A percentile compares a stretch with the other conserved stretches of the same genome.
Conservation (phyloP, 768 basidiomycete species). For the Podaxis sp. region DNA sequence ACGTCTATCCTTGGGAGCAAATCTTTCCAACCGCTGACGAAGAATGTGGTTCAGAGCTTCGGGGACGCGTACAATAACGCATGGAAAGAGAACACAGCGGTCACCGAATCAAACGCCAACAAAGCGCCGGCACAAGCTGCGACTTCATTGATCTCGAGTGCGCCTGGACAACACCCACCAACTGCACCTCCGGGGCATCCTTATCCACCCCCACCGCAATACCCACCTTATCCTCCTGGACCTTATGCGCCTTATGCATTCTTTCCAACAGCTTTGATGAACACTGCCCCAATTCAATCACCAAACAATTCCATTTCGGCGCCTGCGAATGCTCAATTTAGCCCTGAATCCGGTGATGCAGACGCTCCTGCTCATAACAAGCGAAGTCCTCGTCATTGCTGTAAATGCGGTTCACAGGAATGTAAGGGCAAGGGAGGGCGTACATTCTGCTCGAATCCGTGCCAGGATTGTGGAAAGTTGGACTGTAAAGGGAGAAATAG, state of each 20-base stretch:
- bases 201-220: conserved; percentile 17
- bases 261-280: background rate
- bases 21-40: background rate
- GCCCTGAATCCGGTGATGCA: conserved; percentile 7
- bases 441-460: conserved; percentile 68
- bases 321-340: conserved; percentile 9
- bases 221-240: conserved; percentile 23
- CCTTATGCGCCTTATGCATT: conserved; percentile 26
- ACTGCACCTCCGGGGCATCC: conserved; percentile 17
- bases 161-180: conserved; percentile 10
- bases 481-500: conserved; percentile 79
- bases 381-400: conserved; percentile 72
- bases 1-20: conserved; percentile 1
- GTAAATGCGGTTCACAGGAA: conserved; percentile 78
- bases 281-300: background rate
- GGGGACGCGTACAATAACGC: conserved; percentile 57
- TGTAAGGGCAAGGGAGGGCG: conserved; percentile 85
- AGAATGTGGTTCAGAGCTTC: conserved; percentile 34
- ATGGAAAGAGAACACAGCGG: conserved; percentile 60
- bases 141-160: conserved; percentile 1
- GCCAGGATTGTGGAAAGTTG: conserved; percentile 82
- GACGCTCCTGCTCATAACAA: conserved; percentile 33
- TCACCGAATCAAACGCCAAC: conserved; percentile 24
- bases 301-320: conserved; percentile 19
- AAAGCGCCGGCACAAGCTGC: conserved; percentile 16